A percentile compares a stretch with the other conserved stretches of the same genome.
phyloP scores from a whole-genome alignment of 2,329 filamentous ascomycete species.

The Paecilomyces formosus region DNA sequence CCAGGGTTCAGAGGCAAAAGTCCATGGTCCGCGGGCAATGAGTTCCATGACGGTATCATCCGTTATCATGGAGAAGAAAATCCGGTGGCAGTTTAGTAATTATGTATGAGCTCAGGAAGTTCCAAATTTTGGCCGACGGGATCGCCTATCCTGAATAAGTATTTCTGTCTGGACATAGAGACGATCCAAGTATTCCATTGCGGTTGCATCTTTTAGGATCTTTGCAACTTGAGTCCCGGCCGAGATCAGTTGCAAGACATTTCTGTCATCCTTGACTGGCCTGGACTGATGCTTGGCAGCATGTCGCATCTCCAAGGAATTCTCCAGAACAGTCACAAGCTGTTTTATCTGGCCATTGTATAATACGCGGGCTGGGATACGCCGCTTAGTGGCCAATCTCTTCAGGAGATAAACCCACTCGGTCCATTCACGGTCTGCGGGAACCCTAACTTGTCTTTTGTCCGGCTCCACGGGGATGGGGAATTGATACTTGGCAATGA shows the following conservation, averaged over 20 bases:
- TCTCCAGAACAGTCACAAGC: slow-evolving; percentile 80
- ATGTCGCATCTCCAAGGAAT: slow-evolving; percentile 81
- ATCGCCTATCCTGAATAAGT: slow-evolving; percentile 61
- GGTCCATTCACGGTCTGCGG: slow-evolving; percentile 78
- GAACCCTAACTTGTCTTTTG: slow-evolving; percentile 67
- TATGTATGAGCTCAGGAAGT: background rate
- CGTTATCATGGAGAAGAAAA: background rate
- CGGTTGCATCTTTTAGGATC: slow-evolving; percentile 73
- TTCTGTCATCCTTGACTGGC: slow-evolving; percentile 79
- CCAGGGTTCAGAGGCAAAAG: background rate
- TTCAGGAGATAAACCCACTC: slow-evolving; percentile 88
- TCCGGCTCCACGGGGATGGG: slow-evolving; percentile 77
- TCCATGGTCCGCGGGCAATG: background rate
- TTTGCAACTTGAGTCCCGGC: slow-evolving; percentile 82
- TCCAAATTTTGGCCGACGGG: slow-evolving; percentile 29
- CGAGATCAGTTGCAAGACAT: slow-evolving; percentile 79
- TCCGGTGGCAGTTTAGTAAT: background rate
- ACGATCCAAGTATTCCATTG: slow-evolving; percentile 74
- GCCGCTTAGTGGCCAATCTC: slow-evolving; percentile 74
- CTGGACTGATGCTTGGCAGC: slow-evolving; percentile 76
- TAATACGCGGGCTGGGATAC: slow-evolving; percentile 73
- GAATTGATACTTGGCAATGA: slow-evolving; percentile 86
- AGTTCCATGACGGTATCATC: background rate
- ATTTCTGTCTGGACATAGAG: slow-evolving; percentile 77
- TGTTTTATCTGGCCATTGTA: slow-evolving; percentile 91